Base-by-base conservation (phyloP, 2,329 filamentous ascomycete genomes). In the Fragosphaeria purpurea region DNA sequence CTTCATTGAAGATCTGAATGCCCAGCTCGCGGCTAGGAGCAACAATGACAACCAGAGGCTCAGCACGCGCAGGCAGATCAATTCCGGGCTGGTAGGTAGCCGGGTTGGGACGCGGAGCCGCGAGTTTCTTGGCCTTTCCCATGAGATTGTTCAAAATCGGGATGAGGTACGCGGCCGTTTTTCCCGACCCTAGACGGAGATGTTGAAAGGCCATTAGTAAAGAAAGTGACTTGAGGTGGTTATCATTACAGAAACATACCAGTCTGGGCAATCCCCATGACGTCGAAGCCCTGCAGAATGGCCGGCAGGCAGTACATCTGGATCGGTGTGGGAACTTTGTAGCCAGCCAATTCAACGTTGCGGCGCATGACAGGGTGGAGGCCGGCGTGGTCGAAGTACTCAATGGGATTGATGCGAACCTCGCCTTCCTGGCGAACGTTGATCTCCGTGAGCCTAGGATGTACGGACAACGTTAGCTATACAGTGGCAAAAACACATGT, bases 1-100 rank as follows among this genome's bases (percentile, higher is more conserved):
- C 83, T 64, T 97, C 91, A 56, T 95, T 88, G 68, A 95, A 97
- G 58, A 97, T 95, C 63, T 98, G 93, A 3, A 89, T 85, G 0
- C 89, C 88, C 5, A 98, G 70, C 72, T 98, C 93, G 38, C 93
- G 86, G 49, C 86, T 93, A 1, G 93, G 93, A 9, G 80, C 84
- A 30, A 98, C 77, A 49, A 98, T 76, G 33, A 97, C 72, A 0
- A 97, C 86, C 6, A 98, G 69, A 5, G 93, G 93, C 71, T 97
- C 90, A 7, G 89, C 91, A 42, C 80, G 79, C 40, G 86, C 78
- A 2, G 67, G 65, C 22, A 58, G 61, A 12, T 72, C 67, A 2
- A 67, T 34, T 1, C 68, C 69, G 3, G 75, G 66, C 9, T 77
- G 68, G 60, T 81, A 84, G 0, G 69, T 73, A 1, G 66, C 65